Percentiles rank a stretch among this genome's conserved stretches.
phyloP scores from a whole-genome alignment of 1,139 yeast genomes.

The Zygosaccharomyces pseudobailii region DNA sequence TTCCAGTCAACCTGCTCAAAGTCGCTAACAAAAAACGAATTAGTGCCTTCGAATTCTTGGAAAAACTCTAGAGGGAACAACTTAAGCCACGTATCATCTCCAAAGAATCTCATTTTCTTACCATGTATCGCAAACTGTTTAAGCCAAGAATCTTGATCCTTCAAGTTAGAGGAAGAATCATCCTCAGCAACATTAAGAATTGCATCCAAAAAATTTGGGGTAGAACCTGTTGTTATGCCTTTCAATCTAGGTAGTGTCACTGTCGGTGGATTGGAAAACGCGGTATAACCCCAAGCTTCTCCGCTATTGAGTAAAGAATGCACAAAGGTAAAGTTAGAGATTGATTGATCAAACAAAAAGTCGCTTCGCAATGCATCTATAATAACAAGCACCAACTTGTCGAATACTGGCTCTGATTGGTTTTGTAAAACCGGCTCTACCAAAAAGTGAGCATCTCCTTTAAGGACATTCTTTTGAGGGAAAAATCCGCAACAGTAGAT shows the following conservation, averaged over 20 bases:
- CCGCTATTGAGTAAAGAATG: slow-evolving; percentile 66
- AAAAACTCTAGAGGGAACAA: slow-evolving; percentile 65
- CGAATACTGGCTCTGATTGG: slow-evolving; percentile 48
- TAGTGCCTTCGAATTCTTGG: slow-evolving; percentile 72
- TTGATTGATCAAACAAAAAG: slow-evolving; percentile 59
- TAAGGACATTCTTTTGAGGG: slow-evolving; percentile 73
- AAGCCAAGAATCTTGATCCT: slow-evolving; percentile 83
- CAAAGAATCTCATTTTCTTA: slow-evolving; percentile 71
- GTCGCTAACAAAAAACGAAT: slow-evolving; percentile 90
- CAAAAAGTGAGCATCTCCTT: slow-evolving; percentile 42
- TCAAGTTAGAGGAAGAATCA: slow-evolving; percentile 70
- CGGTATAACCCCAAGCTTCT: slow-evolving; percentile 80
- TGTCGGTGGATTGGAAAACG: slow-evolving; percentile 83
- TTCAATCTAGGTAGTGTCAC: slow-evolving; percentile 76
- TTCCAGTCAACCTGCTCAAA: slow-evolving; percentile 90
- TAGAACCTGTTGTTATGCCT: slow-evolving; percentile 77
- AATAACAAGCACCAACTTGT: slow-evolving; percentile 71
- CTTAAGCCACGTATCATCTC: slow-evolving; percentile 97
- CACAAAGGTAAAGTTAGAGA: slow-evolving; percentile 57
- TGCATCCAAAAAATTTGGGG: slow-evolving; percentile 79
- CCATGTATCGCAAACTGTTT: slow-evolving; percentile 50
- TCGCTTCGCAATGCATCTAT: slow-evolving; percentile 93
- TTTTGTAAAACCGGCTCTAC: slow-evolving; percentile 17
- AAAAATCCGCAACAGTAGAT: slow-evolving; percentile 79
- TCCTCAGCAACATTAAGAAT: slow-evolving; percentile 91